Evolutionary conservation across 2,329 filamentous ascomycete genomes (phyloP), one percentile per base, ranked within the genome.

Genomic region (Apiospora phragmitis): DNA sequence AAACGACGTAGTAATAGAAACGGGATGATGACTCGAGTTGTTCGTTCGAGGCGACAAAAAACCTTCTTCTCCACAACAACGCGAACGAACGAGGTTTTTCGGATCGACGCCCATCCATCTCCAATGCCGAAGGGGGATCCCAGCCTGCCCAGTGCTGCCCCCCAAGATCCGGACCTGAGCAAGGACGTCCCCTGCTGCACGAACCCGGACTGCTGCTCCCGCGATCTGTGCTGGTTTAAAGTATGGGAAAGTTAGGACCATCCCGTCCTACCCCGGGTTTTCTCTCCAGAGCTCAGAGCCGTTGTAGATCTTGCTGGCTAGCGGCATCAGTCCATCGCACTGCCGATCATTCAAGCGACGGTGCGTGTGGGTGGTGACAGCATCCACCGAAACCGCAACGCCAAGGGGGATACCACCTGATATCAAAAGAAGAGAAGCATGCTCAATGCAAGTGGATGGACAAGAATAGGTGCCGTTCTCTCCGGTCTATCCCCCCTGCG

Each of bases 261-360:
- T 62, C 55, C 55, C 55, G 55, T 14, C 55, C n/a, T 62, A 62
- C 32, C 55, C 55, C 55, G 55, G 55, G 55, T 62, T 24, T 62
- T 18, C 32, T 4, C 8, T 38, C 29, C n/a, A n/a, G n/a, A n/a
- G n/a, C n/a, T 59, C 35, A 14, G 24, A 51, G 9, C 24, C 47
- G 11, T 21, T 18, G 51, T 21, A 62, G 55, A 62, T 62, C 55
- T 38, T n/a, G 32, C 55, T 55, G 6, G 45, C 45, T 59, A 38
- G 29, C 55, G 55, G 32, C 55, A 38, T n/a, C 55, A 38, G n/a
- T 38, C 55, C 16, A 35, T n/a, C 55, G 32, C 55, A 62, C 55
- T 62, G n/a, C 55, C 11, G 29, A 35, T 62, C 21, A 38, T 62
- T 62, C 55, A 62, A 62, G 38, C 55, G 32, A 38, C 55, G 55